These are phyloP conservation scores for Colletotrichum liaoningense DNA, from an alignment of 2,329 filamentous ascomycete genomes.

Conservation along the genomic window DNA sequence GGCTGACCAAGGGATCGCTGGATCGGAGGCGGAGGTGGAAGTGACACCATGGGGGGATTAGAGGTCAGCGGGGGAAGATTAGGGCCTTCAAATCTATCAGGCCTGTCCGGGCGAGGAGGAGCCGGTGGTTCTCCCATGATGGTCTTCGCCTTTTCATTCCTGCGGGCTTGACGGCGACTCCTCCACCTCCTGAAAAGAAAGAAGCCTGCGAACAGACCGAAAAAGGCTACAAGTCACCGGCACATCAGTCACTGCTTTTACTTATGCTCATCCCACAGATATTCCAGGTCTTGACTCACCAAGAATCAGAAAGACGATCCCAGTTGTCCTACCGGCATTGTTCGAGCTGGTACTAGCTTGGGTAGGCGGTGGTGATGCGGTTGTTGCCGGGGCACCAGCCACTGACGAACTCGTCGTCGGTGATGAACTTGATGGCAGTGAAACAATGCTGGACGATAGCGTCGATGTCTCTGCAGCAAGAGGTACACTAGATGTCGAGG, in stretches of 20 bases:
- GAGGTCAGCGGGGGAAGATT: constrained; percentile 6
- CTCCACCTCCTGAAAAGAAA: constrained; percentile 3
- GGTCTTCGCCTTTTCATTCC: background rate
- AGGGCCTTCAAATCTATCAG: background rate
- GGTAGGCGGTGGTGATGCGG: background rate
- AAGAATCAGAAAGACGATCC: background rate
- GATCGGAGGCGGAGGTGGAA: background rate
- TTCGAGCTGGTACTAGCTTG: background rate
- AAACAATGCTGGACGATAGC: background rate
- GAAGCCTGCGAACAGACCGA: constrained; percentile 2
- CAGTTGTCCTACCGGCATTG: constrained; percentile 4
- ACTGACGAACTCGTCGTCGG: background rate
- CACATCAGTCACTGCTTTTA: background rate
- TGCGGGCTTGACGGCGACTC: background rate
- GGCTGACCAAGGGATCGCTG: background rate
- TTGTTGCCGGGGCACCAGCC: background rate
- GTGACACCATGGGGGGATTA: constrained; percentile 13
- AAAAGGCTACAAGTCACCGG: background rate
- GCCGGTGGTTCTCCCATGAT: background rate
- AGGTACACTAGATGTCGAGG: background rate
- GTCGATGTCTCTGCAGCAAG: background rate
- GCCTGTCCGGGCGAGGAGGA: background rate
- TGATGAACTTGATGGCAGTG: background rate
- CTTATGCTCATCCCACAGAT: too few relatives aligned
- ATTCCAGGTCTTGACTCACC: background rate